Evolutionary conservation across 305 asterid genomes (phyloP).

Genomic region (Fraxinus platypoda): DNA sequence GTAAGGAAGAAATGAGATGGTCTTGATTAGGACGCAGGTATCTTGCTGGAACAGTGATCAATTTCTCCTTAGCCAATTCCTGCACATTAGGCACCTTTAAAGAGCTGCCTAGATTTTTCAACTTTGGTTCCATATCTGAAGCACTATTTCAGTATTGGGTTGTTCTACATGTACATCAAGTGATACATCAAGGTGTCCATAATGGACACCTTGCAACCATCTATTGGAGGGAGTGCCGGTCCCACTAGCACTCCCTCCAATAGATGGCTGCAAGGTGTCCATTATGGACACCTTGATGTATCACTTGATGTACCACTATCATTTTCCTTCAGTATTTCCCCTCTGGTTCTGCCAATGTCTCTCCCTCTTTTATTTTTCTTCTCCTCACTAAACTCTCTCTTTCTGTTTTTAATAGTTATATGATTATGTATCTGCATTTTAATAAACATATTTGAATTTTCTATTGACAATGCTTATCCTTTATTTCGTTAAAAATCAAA

Average conservation of each 20-base stretch:
- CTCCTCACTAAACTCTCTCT: not conserved
- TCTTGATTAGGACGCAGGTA: slow-evolving; percentile 36
- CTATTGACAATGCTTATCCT: not conserved
- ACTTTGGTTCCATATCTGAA: slow-evolving; percentile 21
- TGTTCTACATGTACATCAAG: no score
- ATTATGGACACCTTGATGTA: no score
- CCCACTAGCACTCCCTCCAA: no score
- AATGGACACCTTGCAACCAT: no score
- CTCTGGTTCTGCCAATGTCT: not conserved
- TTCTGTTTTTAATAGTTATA: not conserved
- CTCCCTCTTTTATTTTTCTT: not conserved
- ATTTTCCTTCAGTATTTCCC: not conserved
- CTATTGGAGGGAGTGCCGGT: no score
- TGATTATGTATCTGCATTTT: not conserved
- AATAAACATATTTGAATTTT: not conserved
- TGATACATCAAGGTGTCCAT: no score
- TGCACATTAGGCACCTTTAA: slow-evolving; percentile 49
- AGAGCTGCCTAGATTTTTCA: slow-evolving; percentile 31
- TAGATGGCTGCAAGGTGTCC: no score
- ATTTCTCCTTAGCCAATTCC: slow-evolving; percentile 36
- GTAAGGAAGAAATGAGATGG: slow-evolving; percentile 19
- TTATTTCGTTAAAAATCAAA: not conserved
- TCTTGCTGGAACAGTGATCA: slow-evolving; percentile 33
- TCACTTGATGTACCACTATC: no score
- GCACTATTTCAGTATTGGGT: not conserved